A percentile compares a stretch with the other conserved stretches of the same genome.
Evolutionary conservation across 805 yeast species (phyloP).

Genomic region (Starmerella geochares): DNA sequence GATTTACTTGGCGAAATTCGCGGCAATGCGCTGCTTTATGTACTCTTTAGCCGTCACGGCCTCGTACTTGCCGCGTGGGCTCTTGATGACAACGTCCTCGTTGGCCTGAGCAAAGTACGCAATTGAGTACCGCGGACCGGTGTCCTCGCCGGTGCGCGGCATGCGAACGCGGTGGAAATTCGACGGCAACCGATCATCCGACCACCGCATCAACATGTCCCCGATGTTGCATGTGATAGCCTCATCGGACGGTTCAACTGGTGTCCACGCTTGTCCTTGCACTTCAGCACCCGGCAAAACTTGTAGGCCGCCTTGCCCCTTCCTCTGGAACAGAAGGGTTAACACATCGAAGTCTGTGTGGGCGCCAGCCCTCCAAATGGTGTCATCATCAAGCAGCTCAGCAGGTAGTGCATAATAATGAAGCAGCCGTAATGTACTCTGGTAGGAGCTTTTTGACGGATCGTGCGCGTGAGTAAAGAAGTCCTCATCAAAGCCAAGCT

Average conservation of each 20-base stretch:
- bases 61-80: conserved; percentile 14
- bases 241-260: conserved; percentile 13
- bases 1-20: conserved; percentile 10
- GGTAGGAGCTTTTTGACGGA: conserved; percentile 8
- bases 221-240: conserved; percentile 21
- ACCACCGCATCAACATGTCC: conserved; percentile 22
- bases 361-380: conserved; percentile 21
- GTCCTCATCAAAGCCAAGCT: conserved; percentile 11
- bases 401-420: conserved; percentile 13
- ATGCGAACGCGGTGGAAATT: conserved; percentile 20
- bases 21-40: conserved; percentile 13
- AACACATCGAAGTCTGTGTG: conserved; percentile 19
- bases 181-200: conserved; percentile 16
- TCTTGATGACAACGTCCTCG: conserved; percentile 13
- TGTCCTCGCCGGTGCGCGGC: conserved; percentile 14
- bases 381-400: conserved; percentile 11
- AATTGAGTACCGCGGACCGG: conserved; percentile 14
- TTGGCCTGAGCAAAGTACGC: conserved; percentile 20
- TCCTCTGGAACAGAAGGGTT: conserved; percentile 18
- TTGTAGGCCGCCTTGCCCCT: conserved; percentile 21
- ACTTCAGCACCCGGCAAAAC: conserved; percentile 19
- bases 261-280: conserved; percentile 15
- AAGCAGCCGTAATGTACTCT: conserved; percentile 19
- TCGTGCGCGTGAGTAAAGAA: conserved; percentile 12
- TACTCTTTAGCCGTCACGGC: conserved; percentile 14